Evolutionary conservation across 129 eudicot species (phyloP).

Genomic region (Apium graveolens): DNA sequence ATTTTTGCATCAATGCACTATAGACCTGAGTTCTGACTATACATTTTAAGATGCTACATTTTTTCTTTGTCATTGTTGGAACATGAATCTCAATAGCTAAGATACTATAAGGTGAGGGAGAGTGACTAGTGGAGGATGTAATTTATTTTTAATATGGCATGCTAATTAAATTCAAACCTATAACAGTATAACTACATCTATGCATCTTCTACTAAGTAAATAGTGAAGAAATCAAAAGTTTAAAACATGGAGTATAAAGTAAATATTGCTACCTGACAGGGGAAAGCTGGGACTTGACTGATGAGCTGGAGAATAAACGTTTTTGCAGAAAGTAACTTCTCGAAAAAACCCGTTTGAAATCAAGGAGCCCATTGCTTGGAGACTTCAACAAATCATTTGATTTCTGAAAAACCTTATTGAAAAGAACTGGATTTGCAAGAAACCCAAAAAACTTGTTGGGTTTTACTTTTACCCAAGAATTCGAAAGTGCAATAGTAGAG

Average conservation of each 20-base stretch:
- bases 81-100: not conserved
- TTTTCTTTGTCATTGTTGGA: not conserved
- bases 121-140: not conserved
- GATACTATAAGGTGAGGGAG: not conserved
- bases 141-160: not conserved
- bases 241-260: not conserved
- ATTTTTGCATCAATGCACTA: not conserved
- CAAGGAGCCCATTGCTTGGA: conserved; percentile 24
- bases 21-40: too few relatives aligned
- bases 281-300: conserved; percentile 25
- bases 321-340: conserved; percentile 23
- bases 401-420: conserved; percentile 20
- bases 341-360: conserved; percentile 20
- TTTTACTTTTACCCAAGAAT: conserved; percentile 15
- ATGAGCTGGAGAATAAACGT: conserved; percentile 24
- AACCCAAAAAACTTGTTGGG: conserved; percentile 28
- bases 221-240: not conserved
- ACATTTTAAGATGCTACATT: not conserved
- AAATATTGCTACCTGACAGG: conserved; percentile 38
- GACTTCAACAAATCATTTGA: conserved; percentile 29
- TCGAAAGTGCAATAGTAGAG: conserved; percentile 11
- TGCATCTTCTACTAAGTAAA: not conserved
- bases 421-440: conserved; percentile 28
- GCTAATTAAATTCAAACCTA: not conserved
- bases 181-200: not conserved